These are phyloP conservation scores for Ascochyta koolunga DNA, from an alignment of 2,329 filamentous ascomycete species.

Conservation along the genomic window DNA sequence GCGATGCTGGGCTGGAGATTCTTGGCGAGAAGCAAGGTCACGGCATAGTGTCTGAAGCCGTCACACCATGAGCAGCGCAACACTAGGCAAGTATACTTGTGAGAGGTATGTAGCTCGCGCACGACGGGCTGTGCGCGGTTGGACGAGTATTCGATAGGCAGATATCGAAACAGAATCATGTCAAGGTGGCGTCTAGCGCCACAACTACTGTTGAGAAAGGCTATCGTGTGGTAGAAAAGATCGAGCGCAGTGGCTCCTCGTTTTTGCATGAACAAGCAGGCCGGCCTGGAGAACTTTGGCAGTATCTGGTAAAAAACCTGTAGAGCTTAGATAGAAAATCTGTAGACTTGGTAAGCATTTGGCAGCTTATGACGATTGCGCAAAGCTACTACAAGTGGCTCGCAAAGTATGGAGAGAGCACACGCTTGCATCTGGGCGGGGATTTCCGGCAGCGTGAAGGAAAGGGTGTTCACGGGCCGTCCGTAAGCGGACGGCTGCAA, in stretches of 20 bases:
- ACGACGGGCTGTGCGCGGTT: background rate
- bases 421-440: too few relatives aligned
- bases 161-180: background rate
- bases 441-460: background rate
- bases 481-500: slow-evolving; percentile 22
- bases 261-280: too few relatives aligned
- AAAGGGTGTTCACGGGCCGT: slow-evolving; percentile 27
- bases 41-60: background rate
- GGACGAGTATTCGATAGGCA: slow-evolving; percentile 1
- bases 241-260: background rate
- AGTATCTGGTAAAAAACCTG: too few relatives aligned
- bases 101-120: background rate
- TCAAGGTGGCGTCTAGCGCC: slow-evolving; percentile 9
- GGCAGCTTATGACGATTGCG: too few relatives aligned
- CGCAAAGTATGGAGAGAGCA: too few relatives aligned
- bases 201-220: background rate
- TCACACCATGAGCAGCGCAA: background rate
- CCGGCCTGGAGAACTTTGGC: too few relatives aligned
- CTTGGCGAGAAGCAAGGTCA: slow-evolving; percentile 9
- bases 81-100: background rate
- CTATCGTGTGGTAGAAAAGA: too few relatives aligned
- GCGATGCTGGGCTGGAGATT: slow-evolving; percentile 17
- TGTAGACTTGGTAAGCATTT: too few relatives aligned
- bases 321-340: too few relatives aligned
- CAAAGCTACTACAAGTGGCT: too few relatives aligned